Evolutionary conservation across 2,329 filamentous ascomycete genomes (phyloP), one percentile per base, ranked within the genome.

Genomic region (Plectosphaerella sp.): DNA sequence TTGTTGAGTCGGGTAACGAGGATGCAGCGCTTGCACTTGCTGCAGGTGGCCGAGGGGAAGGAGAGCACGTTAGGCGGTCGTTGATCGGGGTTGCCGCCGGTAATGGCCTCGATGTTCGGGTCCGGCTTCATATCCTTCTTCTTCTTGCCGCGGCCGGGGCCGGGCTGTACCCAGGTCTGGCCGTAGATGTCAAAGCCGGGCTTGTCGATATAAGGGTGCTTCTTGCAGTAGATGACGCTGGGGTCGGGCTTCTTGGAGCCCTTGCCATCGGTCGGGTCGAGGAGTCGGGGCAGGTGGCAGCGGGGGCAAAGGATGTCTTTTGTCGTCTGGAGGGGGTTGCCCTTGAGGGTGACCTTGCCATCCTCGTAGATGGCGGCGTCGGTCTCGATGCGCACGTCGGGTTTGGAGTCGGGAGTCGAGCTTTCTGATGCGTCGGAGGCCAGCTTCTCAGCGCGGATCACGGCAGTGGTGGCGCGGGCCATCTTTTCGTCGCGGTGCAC

Each of bases 111-210:
- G 58, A 72, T 64, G 45, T 74, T 69, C 48, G 72, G 70, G 59
- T 74, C 69, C 68, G 75, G 82, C 73, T 82, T 84, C 73, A 85
- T 84, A 66, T 86, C 87, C 76, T 89, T 91, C 79, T 87, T 91
- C 75, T 88, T 89, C 73, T 88, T 89, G 54, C 87, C 88, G 54
- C 87, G 80, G 14, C 84, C 84, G 20, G 84, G 84, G 1, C 81
- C 81, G 20, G 87, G 86, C 16, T 84, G 84, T 14, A 89, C 85
- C 79, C 89, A 92, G 25, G 87, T 89, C 68, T 91, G 89, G 48
- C 87, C 88, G 68, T 91, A 91, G 58, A 92, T 89, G 67, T 93
- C 88, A 70, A 85, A 88, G 54, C 87, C 87, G 2, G 83, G 77
- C 65, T 88, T 86, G 59, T 89, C 83, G 55, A 90, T 88, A 74